Conservation (phyloP, 1,284 basidiomycete species). For the Cryptococcus floricola region DNA sequence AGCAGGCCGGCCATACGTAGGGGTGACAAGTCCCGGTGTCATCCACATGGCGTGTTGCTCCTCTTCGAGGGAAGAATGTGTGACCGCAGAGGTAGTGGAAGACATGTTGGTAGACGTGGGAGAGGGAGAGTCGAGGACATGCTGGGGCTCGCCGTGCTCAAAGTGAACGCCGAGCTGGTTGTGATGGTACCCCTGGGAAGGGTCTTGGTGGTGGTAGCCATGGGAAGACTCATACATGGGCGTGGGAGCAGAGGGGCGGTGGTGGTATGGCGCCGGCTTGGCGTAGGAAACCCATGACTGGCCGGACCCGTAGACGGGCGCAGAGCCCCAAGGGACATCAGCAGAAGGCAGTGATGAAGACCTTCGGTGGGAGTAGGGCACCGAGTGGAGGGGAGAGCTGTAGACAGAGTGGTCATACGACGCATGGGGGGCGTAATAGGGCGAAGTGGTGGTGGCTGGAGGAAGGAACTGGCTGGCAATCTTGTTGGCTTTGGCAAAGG, state of each 20-base stretch:
- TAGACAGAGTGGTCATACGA: not conserved
- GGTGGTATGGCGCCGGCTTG: too few species aligned
- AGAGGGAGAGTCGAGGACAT: slow-evolving; percentile 14
- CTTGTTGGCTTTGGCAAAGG: slow-evolving; percentile 38
- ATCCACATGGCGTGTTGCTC: slow-evolving; percentile 9
- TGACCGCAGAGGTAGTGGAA: not conserved
- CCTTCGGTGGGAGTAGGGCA: slow-evolving; percentile 20
- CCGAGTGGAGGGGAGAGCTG: slow-evolving; percentile 23
- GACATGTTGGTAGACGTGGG: slow-evolving; percentile 38
- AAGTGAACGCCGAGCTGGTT: slow-evolving; percentile 7
- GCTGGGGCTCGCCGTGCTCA: not conserved
- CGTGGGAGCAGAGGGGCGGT: slow-evolving; percentile 20
- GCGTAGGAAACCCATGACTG: not conserved
- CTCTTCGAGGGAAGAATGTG: not conserved
- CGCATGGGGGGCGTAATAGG: slow-evolving; percentile 29
- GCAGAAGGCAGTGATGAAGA: not conserved
- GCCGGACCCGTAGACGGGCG: slow-evolving; percentile 7
- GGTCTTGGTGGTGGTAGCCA: not conserved
- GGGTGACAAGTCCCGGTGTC: slow-evolving; percentile 16
- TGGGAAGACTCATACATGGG: slow-evolving; percentile 24
- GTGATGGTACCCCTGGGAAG: not conserved
- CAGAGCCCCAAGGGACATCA: not conserved
- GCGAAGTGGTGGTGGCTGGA: slow-evolving; percentile 22
- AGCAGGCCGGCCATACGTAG: slow-evolving; percentile 14
- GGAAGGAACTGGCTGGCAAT: slow-evolving; percentile 9